These are phyloP conservation scores for Populus nigra DNA, from an alignment of 345 rosid species.

Conservation along the genomic window DNA sequence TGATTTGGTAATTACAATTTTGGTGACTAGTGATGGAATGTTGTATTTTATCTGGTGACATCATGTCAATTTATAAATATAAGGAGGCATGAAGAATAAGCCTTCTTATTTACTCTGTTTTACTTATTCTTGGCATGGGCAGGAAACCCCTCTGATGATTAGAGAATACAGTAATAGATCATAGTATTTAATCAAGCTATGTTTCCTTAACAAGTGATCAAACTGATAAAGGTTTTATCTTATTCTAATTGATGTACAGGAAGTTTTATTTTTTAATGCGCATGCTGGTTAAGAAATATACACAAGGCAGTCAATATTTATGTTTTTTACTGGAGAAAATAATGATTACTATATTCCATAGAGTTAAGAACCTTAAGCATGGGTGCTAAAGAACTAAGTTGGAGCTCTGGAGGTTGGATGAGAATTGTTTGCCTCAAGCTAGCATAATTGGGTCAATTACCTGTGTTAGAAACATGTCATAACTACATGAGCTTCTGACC, in stretches of 20 bases:
- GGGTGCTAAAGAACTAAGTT: background rate
- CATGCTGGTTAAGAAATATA: background rate
- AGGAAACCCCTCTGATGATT: background rate
- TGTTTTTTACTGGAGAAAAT: background rate
- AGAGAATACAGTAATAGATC: background rate
- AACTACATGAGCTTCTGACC: background rate
- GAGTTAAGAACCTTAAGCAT: background rate
- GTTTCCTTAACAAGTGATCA: background rate
- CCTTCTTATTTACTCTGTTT: background rate
- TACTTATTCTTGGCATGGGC: background rate
- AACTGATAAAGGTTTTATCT: background rate
- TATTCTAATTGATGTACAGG: background rate
- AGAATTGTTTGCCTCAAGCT: background rate
- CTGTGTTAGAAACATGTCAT: background rate
- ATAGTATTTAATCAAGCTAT: background rate
- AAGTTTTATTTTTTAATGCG: background rate
- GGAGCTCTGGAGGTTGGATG: background rate
- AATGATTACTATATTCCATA: background rate
- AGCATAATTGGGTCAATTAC: background rate
- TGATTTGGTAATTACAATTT: background rate
- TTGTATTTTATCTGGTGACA: background rate
- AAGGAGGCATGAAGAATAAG: background rate
- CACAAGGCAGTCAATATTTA: background rate
- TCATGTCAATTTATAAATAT: background rate
- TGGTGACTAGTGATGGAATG: too few species aligned